These are phyloP conservation scores for Aspergillus texensis DNA, from an alignment of 2,329 filamentous ascomycete genomes.

Conservation along the genomic window DNA sequence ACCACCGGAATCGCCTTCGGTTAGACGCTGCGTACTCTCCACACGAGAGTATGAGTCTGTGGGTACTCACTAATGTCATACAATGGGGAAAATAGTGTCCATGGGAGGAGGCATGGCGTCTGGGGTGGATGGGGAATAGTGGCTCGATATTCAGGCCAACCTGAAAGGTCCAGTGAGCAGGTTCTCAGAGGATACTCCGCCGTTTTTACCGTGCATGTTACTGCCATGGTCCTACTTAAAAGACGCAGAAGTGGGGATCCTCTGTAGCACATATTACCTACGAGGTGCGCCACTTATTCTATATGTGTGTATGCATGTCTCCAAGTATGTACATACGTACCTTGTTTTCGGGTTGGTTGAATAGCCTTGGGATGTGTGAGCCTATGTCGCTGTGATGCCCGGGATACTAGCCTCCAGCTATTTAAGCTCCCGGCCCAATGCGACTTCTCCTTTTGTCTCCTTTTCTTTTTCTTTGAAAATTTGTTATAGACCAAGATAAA, in stretches of 20 bases:
- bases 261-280: not conserved
- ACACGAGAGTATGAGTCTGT: not conserved
- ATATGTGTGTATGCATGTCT: not conserved
- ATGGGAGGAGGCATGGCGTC: not conserved
- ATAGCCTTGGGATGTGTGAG: not conserved
- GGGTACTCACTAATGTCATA: not conserved
- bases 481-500: too few species aligned
- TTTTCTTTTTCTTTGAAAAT: too few species aligned
- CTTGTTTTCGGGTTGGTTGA: not conserved
- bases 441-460: too few species aligned
- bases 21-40: not conserved
- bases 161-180: not conserved
- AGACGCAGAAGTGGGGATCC: not conserved
- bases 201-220: not conserved
- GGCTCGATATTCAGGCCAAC: not conserved
- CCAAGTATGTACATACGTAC: not conserved
- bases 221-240: not conserved
- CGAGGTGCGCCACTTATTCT: not conserved
- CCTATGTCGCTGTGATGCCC: not conserved
- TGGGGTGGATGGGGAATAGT: not conserved
- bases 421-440: too few species aligned
- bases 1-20: not conserved
- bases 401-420: not conserved
- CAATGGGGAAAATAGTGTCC: not conserved
- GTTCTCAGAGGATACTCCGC: not conserved